A percentile compares a stretch with the other conserved stretches of the same genome.
phyloP scores from a whole-genome alignment of 2,329 filamentous ascomycete species.

The Drechslerella coelobrocha region DNA sequence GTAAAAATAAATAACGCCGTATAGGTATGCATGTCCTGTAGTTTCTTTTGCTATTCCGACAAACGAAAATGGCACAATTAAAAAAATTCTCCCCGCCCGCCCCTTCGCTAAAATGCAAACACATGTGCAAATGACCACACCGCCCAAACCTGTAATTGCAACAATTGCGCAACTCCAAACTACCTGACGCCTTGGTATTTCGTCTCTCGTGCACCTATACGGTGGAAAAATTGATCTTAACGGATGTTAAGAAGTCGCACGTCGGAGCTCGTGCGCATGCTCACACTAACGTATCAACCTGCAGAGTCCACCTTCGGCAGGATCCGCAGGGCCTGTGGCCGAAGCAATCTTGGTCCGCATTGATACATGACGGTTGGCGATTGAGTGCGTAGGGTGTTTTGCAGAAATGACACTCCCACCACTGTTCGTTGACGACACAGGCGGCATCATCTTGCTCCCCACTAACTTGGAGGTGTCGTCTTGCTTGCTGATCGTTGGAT shows the following conservation, averaged over 20 bases:
- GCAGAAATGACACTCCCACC: conserved; percentile 25
- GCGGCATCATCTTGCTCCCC: neutral
- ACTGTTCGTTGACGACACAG: neutral
- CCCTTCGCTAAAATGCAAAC: conserved; percentile 6
- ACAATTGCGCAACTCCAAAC: neutral
- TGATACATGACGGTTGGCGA: neutral
- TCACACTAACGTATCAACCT: neutral
- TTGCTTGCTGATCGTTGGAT: conserved; percentile 9
- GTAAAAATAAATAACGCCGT: conserved; percentile 2
- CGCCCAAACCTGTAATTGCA: neutral
- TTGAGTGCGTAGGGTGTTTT: neutral
- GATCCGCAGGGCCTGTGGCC: conserved; percentile 8
- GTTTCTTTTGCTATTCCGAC: neutral
- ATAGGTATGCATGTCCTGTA: neutral
- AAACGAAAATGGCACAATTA: neutral
- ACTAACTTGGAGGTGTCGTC: neutral
- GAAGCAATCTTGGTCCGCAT: neutral
- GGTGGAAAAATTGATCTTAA: neutral
- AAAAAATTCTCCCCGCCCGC: neutral
- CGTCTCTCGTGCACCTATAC: neutral
- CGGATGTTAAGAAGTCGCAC: no score
- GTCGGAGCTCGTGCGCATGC: neutral
- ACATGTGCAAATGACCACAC: neutral
- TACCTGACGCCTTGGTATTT: neutral
- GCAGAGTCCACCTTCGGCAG: neutral